phyloP scores from a whole-genome alignment of 2,329 filamentous ascomycete species.

The Tolypocladium paradoxum region DNA sequence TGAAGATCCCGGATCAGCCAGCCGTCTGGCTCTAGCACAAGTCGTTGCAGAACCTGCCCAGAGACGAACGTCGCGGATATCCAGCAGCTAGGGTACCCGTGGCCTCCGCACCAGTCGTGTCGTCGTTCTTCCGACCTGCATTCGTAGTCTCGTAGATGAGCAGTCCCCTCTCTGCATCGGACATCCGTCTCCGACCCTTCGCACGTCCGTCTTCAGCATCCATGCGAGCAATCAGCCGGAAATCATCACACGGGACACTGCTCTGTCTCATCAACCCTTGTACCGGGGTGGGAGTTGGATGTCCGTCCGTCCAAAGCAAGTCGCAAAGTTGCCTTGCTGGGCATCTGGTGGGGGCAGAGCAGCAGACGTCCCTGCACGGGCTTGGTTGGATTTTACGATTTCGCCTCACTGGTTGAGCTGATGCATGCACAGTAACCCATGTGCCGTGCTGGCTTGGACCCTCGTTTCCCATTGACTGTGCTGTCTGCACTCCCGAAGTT shows the following conservation, averaged over 20 bases:
- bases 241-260: neutral
- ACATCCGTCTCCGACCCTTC: neutral
- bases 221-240: neutral
- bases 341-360: neutral
- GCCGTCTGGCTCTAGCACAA: neutral
- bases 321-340: neutral
- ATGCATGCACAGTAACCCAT: neutral
- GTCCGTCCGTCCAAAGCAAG: no score
- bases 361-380: neutral
- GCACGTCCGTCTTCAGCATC: neutral
- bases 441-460: neutral
- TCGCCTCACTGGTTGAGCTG: neutral
- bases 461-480: neutral
- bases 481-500: neutral
- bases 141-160: neutral
- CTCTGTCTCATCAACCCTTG: neutral
- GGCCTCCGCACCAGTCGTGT: neutral
- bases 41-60: neutral
- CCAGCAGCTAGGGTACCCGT: no score
- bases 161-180: neutral
- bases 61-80: neutral
- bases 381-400: neutral
- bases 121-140: neutral
- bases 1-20: neutral
- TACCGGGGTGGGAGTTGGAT: no score